phyloP scores from a whole-genome alignment of 805 yeast species.

The Komagataella populi region DNA sequence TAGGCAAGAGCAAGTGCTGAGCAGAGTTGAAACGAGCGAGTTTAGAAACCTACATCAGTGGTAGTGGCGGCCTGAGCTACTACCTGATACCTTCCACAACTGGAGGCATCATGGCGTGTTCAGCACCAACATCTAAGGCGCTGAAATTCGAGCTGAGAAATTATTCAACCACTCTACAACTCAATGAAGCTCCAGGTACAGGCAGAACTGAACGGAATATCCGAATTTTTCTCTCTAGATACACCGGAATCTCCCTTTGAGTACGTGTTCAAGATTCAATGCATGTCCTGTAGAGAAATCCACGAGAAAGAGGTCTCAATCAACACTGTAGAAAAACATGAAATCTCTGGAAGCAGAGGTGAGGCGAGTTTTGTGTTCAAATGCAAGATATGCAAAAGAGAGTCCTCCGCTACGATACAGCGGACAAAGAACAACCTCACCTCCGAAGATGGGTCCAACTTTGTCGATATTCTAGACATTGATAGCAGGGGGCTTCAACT shows the following conservation, averaged over 20 bases:
- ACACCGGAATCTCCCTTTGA: conserved; percentile 48
- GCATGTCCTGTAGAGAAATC: conserved; percentile 67
- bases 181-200: conserved; percentile 12
- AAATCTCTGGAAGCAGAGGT: conserved; percentile 60
- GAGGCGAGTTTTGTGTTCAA: conserved; percentile 73
- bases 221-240: conserved; percentile 39
- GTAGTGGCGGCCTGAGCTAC: too few species aligned
- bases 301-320: conserved; percentile 63
- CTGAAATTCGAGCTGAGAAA: background rate
- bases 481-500: conserved; percentile 83
- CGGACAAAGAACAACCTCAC: conserved; percentile 15
- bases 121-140: too few species aligned
- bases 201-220: conserved; percentile 22
- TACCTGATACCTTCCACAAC: background rate
- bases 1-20: background rate
- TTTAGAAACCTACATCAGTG: too few species aligned
- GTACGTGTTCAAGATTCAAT: conserved; percentile 59
- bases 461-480: conserved; percentile 42
- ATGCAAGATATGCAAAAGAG: conserved; percentile 48
- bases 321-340: conserved; percentile 52
- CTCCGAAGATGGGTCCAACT: conserved; percentile 26
- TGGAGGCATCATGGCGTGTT: background rate
- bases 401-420: conserved; percentile 12
- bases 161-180: background rate
- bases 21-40: too few species aligned